phyloP scores from a whole-genome alignment of 2,329 filamentous ascomycete species.

The Cephalotrichum gorgonifer region DNA sequence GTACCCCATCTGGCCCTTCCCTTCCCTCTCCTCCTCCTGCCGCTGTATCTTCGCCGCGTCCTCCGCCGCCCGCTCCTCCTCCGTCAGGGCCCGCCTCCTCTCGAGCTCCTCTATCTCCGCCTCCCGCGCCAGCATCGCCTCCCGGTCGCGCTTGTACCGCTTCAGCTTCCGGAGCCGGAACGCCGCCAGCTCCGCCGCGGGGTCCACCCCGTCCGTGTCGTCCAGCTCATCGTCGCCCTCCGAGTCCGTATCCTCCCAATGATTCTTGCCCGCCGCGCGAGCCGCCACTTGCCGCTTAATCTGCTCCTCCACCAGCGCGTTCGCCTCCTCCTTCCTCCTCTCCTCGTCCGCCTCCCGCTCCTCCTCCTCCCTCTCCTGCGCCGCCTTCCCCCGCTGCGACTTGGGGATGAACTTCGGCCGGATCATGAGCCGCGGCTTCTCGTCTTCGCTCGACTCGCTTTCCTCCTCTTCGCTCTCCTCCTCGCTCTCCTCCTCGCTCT shows the following conservation, averaged over 20 bases:
- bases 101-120: slow-evolving; percentile 83
- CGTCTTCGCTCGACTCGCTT: slow-evolving; percentile 31
- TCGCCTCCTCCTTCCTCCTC: slow-evolving; percentile 58
- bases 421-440: slow-evolving; percentile 49
- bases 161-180: slow-evolving; percentile 91
- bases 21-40: slow-evolving; percentile 53
- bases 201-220: slow-evolving; percentile 79
- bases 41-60: slow-evolving; percentile 67
- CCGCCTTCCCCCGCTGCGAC: slow-evolving; percentile 31
- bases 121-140: slow-evolving; percentile 75
- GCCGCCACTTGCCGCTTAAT: slow-evolving; percentile 72
- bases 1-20: slow-evolving; percentile 76
- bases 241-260: slow-evolving; percentile 68
- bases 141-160: slow-evolving; percentile 77
- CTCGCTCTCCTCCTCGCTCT: slow-evolving; percentile 29
- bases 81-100: slow-evolving; percentile 73
- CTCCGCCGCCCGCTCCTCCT: slow-evolving; percentile 76
- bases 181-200: slow-evolving; percentile 77
- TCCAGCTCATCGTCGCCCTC: slow-evolving; percentile 68
- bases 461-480: slow-evolving; percentile 28
- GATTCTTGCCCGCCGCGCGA: slow-evolving; percentile 64
- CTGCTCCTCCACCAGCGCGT: slow-evolving; percentile 79
- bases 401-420: slow-evolving; percentile 56
- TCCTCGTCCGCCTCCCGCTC: slow-evolving; percentile 39
- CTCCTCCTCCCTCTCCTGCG: slow-evolving; percentile 12